A percentile compares a stretch with the other conserved stretches of the same genome.
Evolutionary conservation across 306 rosid species (phyloP).

Genomic region (Prunus mira): DNA sequence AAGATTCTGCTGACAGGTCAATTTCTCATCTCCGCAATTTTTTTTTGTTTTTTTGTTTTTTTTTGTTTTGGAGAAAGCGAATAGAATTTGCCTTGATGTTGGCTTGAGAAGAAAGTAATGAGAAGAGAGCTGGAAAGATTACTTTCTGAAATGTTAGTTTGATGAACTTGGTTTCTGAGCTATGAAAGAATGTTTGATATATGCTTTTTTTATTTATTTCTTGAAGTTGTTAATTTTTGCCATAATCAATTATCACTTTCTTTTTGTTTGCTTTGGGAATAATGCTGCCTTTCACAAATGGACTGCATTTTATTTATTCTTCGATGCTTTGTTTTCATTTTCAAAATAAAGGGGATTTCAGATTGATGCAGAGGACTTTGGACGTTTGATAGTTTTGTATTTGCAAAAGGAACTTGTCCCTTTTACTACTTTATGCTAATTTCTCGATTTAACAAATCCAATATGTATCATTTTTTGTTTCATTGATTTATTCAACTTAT

Average conservation of each 20-base stretch:
- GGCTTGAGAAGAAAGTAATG: background rate
- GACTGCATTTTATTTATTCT: background rate
- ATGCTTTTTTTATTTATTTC: background rate
- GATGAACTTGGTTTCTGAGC: background rate
- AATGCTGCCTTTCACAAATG: background rate
- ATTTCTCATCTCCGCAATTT: background rate
- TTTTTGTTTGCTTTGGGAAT: background rate
- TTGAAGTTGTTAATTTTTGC: background rate
- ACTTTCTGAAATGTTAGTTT: background rate
- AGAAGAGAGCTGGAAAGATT: background rate
- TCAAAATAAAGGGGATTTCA: background rate
- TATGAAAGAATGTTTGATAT: background rate
- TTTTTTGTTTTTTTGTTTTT: background rate
- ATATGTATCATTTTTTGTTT: background rate
- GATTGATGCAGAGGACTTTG: background rate
- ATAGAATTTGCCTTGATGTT: background rate
- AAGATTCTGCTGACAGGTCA: conserved; percentile 42
- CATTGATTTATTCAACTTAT: background rate
- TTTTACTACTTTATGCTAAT: too few species aligned
- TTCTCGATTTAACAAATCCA: too few species aligned
- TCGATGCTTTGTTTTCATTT: background rate
- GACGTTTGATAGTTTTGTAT: background rate
- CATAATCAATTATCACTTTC: background rate
- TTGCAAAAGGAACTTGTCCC: background rate
- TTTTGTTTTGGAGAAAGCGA: background rate